These are phyloP conservation scores for Fusarium camptoceras DNA, from an alignment of 2,329 filamentous ascomycete species.

Conservation along the genomic window DNA sequence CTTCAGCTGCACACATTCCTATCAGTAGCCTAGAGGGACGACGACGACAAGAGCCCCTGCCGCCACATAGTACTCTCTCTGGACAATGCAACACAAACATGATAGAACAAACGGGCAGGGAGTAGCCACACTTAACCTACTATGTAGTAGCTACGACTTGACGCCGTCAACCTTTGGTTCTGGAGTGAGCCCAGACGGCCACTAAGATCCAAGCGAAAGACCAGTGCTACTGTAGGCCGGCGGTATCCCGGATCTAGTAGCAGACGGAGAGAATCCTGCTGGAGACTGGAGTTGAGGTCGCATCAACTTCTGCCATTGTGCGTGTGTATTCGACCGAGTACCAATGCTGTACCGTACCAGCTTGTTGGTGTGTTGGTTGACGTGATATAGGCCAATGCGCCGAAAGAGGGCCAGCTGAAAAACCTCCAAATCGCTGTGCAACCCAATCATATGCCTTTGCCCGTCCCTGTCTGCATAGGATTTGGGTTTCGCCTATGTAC, in stretches of 20 bases:
- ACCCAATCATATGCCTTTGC: slow-evolving; percentile 6
- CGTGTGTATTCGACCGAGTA: slow-evolving; percentile 1
- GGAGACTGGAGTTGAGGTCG: neutral
- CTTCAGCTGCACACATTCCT: slow-evolving; percentile 32
- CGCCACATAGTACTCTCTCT: neutral
- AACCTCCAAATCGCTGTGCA: neutral
- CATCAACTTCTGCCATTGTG: slow-evolving; percentile 26
- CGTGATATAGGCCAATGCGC: slow-evolving; percentile 2
- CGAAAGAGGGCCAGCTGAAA: slow-evolving; percentile 14
- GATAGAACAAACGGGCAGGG: slow-evolving; percentile 5
- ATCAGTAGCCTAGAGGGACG: slow-evolving; percentile 12
- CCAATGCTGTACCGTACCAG: slow-evolving; percentile 2
- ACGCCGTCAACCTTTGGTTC: slow-evolving; percentile 10
- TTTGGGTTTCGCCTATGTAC: slow-evolving; percentile 10
- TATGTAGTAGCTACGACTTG: slow-evolving; percentile 9
- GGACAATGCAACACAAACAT: slow-evolving; percentile 1
- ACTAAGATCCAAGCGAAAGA: slow-evolving; percentile 43
- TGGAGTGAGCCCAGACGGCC: slow-evolving; percentile 10
- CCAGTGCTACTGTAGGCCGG: slow-evolving; percentile 1
- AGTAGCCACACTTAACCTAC: slow-evolving; percentile 29
- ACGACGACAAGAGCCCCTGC: slow-evolving; percentile 16
- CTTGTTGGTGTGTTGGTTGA: slow-evolving; percentile 12
- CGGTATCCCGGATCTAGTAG: slow-evolving; percentile 29
- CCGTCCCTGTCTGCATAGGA: neutral
- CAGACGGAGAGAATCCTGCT: neutral